Base-by-base conservation (phyloP, 306 rosid species). In the Cucurbita pepo region DNA sequence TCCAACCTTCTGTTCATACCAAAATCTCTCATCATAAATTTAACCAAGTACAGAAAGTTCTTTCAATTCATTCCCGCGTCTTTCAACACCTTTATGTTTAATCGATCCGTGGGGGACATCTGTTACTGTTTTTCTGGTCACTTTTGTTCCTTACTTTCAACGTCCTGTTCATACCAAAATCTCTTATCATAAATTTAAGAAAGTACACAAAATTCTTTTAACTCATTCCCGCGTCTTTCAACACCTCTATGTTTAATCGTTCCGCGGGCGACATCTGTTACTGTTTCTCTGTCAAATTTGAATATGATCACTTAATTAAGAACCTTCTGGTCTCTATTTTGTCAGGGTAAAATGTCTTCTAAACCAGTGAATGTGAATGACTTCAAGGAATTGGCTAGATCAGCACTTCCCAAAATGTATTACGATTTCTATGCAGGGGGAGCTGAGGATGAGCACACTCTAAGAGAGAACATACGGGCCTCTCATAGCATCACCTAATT, bases 361-460 rank as follows among this genome's bases (percentile, higher is more conserved):
- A 88, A 77, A 57, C 85, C 86, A 1, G 85, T 82, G 25, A 89
- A 86, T 76, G 91, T 85, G 50, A 82, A 73, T 34, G 95, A 86
- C 54, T 85, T 83, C 81, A 82, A 82, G 73, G 83, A 83, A 77
- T 44, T 86, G 88, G 95, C 91, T 7, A 78, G 64, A 79, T 79
- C 71, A 57, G 87, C 44, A 11, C 81, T 89, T 74, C 89, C 91
- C 45, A 89, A 89, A 69, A 83, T 86, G 91, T 77, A 74, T 72
- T 86, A 76, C 45, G 95, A 86, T 80, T 89, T 74, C 73, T 80
- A 69, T 44, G 59, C 86, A 12, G 91, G 89, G 55, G 95, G 91
- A 59, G 91, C 95, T 75, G 91, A 89, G 71, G 95, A 85, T 13
- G 78, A 89, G 59, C 64, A 71, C 78, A 83, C 91, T 0, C 79